Evolutionary conservation across 768 basidiomycete species (phyloP), one percentile per base, ranked within the genome.

Genomic region (Agrocybe praecox): DNA sequence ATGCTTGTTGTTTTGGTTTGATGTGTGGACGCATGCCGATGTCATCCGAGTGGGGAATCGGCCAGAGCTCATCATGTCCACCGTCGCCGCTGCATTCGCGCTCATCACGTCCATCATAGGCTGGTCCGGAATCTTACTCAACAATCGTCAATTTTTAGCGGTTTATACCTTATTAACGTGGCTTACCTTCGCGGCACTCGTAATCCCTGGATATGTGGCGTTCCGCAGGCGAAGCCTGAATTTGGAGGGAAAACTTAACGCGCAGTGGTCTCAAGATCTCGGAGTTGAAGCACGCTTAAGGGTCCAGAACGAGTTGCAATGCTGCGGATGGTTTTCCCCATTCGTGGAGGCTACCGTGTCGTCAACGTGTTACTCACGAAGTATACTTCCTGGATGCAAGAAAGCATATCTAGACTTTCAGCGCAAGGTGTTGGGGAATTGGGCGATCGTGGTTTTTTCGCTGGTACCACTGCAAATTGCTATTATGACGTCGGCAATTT

Each of bases 91-190:
- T 1, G 65, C 74, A 12, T 56, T 86, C 6, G 85, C 81, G 22
- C 67, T 88, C 32, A 66, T 90, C 57, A 88, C 90, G 22, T 80
- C 87, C 32, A 62, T 90, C 54, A 73, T 91, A 57, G 92, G 91
- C 55, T 91, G 86, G 84, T 81, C 89, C 22, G 91, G 92, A 29
- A 85, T 92, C 15, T 76, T 94, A 23, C 84, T 92, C 65, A 93
- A 94, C 80, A 91, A 92, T 69, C 89, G 92, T 46, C 74, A 83
- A 51, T 91, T 94, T 81, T 83, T 92, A 56, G 88, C 90, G 21
- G 71, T 85, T 56, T 92, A 91, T 74, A 78, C 89, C 59, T 87
- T 91, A 70, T 65, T 89, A 36, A 80, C 87, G 52, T 94, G 90
- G 92, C 68, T 88, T 67, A 81, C 82, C 56, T 87, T 93, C 65